phyloP scores from a whole-genome alignment of 2,329 filamentous ascomycete genomes.

The Cercospora zeina region DNA sequence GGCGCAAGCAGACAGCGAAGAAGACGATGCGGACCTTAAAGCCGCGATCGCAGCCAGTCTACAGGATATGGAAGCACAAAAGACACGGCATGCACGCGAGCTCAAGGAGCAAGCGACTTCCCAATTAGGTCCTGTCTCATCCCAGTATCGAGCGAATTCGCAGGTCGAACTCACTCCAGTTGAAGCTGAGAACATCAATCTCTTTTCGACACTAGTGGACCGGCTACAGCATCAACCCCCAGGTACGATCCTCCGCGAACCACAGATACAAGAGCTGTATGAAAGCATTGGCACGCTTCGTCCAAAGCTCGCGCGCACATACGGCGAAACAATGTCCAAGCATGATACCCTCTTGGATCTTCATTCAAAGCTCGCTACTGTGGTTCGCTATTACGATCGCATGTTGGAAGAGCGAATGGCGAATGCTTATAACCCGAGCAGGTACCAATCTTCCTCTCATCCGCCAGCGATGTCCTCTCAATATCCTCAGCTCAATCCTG shows the following conservation, averaged over 20 bases:
- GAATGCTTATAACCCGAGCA: slow-evolving; percentile 83
- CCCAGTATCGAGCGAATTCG: slow-evolving; percentile 70
- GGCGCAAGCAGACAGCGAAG: slow-evolving; percentile 56
- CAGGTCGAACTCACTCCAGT: slow-evolving; percentile 92
- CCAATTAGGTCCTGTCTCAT: slow-evolving; percentile 55
- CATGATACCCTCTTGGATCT: slow-evolving; percentile 93
- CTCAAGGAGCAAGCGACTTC: slow-evolving; percentile 68
- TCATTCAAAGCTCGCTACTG: slow-evolving; percentile 91
- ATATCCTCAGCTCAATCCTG: slow-evolving; percentile 69
- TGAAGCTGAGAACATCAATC: slow-evolving; percentile 95
- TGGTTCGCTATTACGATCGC: slow-evolving; percentile 94
- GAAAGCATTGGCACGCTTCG: slow-evolving; percentile 92
- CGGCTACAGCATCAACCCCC: slow-evolving; percentile 91
- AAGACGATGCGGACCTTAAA: slow-evolving; percentile 90
- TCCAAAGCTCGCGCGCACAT: slow-evolving; percentile 90
- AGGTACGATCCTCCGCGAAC: slow-evolving; percentile 92
- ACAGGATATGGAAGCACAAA: slow-evolving; percentile 97
- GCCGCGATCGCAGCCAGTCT: slow-evolving; percentile 93
- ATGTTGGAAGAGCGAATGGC: slow-evolving; percentile 96
- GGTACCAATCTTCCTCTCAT: slow-evolving; percentile 43
- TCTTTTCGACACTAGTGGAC: slow-evolving; percentile 92
- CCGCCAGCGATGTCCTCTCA: slow-evolving; percentile 50
- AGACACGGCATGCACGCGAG: slow-evolving; percentile 80
- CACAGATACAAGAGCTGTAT: slow-evolving; percentile 96
- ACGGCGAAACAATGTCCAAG: slow-evolving; percentile 99